Conservation (phyloP, 192 early-diverging fungal genomes). For the Coemansia sp. region DNA sequence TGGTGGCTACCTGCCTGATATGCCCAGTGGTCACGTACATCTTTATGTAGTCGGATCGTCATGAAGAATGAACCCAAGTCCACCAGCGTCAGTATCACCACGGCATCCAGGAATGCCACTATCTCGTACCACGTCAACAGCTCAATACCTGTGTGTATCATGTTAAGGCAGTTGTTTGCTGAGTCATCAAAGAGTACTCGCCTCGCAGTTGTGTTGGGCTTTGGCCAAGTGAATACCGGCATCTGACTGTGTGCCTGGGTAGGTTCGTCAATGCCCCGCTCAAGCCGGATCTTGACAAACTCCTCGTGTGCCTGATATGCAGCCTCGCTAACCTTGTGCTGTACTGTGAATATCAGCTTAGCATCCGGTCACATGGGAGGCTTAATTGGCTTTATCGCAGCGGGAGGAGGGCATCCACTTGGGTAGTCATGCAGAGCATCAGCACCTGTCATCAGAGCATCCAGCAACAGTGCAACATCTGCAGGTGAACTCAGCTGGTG, state of each 20-base stretch:
- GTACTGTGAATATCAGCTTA: not conserved
- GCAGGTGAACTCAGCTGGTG: not conserved
- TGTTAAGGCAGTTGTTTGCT: not conserved
- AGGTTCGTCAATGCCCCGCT: conserved; percentile 27
- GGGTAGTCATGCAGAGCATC: conserved; percentile 16
- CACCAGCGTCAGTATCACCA: not conserved
- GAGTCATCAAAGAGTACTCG: conserved; percentile 1
- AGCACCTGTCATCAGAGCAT: not conserved
- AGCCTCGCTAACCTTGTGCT: conserved; percentile 13
- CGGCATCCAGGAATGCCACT: not conserved
- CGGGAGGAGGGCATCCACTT: conserved; percentile 20
- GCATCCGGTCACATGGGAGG: conserved; percentile 12
- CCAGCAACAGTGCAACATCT: not conserved
- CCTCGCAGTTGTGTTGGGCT: conserved; percentile 9
- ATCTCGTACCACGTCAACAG: not conserved
- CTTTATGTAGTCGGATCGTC: not conserved
- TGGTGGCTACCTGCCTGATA: not conserved
- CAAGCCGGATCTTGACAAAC: too few species aligned
- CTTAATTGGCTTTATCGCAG: conserved; percentile 8
- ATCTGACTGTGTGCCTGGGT: conserved; percentile 4
- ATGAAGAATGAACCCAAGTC: conserved; percentile 15
- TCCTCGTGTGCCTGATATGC: not conserved
- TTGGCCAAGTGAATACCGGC: conserved; percentile 13
- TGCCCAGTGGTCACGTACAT: conserved; percentile 5
- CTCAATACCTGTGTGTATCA: not conserved